Percentiles rank a stretch among this genome's conserved stretches.
Evolutionary conservation across 2,329 filamentous ascomycete genomes (phyloP).

Genomic region (Sarocladium strictum): DNA sequence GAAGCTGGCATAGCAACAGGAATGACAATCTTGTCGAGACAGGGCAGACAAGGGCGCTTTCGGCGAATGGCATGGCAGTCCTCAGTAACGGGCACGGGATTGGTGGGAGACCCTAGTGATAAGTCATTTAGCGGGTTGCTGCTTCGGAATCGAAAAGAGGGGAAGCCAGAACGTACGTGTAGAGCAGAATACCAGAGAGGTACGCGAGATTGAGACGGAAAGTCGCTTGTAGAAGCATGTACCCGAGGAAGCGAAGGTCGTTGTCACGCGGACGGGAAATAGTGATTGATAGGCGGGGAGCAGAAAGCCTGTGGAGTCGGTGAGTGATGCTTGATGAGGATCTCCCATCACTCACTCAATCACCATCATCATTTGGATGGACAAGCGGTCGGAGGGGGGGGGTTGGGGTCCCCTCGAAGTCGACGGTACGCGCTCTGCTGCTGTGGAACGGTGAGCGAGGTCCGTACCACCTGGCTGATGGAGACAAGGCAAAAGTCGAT

Average conservation of each 20-base stretch:
- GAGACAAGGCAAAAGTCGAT: background rate
- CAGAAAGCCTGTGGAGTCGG: background rate
- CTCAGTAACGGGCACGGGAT: background rate
- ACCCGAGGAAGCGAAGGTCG: background rate
- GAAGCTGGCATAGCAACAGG: background rate
- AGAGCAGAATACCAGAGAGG: background rate
- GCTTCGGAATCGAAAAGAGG: slow-evolving; percentile 3
- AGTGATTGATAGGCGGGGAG: background rate
- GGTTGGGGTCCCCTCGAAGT: background rate
- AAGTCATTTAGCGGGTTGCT: slow-evolving; percentile 1
- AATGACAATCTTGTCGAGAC: slow-evolving; percentile 1
- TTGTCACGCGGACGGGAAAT: slow-evolving; percentile 1
- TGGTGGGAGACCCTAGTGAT: slow-evolving; percentile 7
- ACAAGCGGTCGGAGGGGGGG: background rate
- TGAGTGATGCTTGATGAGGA: background rate
- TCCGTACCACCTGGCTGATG: background rate
- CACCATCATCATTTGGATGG: too few species aligned
- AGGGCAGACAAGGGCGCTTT: background rate
- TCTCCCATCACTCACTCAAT: background rate
- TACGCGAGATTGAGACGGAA: background rate
- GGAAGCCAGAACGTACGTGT: background rate
- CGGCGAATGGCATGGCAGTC: background rate
- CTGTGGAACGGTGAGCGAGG: background rate
- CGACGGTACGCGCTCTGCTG: background rate
- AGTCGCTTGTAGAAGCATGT: background rate